A percentile compares a stretch with the other conserved stretches of the same genome.
Evolutionary conservation across 2,329 filamentous ascomycete genomes (phyloP).

Genomic region (Colletotrichum lindemuthianum): DNA sequence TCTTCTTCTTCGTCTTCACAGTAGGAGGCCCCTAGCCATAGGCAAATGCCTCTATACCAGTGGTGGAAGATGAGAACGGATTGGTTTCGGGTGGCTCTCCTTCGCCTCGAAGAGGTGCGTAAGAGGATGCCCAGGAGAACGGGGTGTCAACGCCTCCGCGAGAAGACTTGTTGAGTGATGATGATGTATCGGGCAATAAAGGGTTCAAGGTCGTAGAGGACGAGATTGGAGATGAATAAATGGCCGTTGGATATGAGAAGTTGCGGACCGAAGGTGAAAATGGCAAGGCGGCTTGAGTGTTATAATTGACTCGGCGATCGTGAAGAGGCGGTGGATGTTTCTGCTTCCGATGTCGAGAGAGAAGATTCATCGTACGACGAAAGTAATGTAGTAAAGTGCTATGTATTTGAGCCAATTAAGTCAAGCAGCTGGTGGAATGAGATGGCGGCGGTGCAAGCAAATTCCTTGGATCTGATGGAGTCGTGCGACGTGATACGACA

Average conservation of each 20-base stretch:
- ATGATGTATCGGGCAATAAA: not conserved
- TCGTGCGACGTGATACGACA: not conserved
- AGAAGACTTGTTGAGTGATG: not conserved
- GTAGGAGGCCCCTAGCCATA: slow-evolving; percentile 28
- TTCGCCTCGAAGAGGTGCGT: slow-evolving; percentile 13
- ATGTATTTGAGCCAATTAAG: not conserved
- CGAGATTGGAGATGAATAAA: slow-evolving; percentile 5
- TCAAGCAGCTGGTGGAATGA: too few species aligned
- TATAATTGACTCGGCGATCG: not conserved
- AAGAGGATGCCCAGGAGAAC: slow-evolving; percentile 33
- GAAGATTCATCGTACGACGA: slow-evolving; percentile 21
- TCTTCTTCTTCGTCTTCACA: slow-evolving; percentile 22
- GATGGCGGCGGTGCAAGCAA: not conserved
- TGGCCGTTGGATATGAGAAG: slow-evolving; percentile 39
- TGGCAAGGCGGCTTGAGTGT: not conserved
- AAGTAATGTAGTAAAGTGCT: not conserved
- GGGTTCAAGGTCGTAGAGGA: not conserved
- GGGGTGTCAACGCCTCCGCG: slow-evolving; percentile 12
- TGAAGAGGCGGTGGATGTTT: slow-evolving; percentile 7
- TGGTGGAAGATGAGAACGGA: not conserved
- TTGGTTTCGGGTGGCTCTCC: not conserved
- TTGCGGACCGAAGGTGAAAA: slow-evolving; percentile 34
- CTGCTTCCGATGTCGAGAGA: slow-evolving; percentile 22
- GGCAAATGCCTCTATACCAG: slow-evolving; percentile 23
- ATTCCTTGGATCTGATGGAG: not conserved